A percentile compares a stretch with the other conserved stretches of the same genome.
These are phyloP conservation scores for Malassezia sp. DNA, from an alignment of 1,284 basidiomycete genomes.

Conservation along the genomic window DNA sequence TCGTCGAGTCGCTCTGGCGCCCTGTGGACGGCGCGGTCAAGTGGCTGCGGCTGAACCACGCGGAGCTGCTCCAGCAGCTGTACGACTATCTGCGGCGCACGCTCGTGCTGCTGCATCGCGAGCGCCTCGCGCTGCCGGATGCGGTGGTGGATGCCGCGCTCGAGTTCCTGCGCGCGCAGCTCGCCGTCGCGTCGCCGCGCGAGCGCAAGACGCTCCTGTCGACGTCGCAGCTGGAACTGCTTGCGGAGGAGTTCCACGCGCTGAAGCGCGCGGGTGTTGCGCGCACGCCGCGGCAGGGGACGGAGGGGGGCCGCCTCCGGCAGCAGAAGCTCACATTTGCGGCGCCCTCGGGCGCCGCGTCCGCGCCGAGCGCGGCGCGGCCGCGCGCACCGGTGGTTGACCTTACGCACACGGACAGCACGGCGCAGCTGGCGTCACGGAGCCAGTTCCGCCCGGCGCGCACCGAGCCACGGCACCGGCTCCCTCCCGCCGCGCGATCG, in stretches of 20 bases:
- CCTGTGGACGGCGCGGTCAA: constrained; percentile 32
- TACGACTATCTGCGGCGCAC: constrained; percentile 32
- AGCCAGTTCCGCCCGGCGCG: constrained; percentile 4
- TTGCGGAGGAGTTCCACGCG: constrained; percentile 18
- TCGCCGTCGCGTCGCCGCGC: constrained; percentile 22
- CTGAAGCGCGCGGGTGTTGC: constrained; percentile 21
- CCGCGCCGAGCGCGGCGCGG: not conserved
- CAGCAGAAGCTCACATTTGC: constrained; percentile 16
- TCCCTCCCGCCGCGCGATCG: too few relatives aligned
- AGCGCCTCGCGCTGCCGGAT: constrained; percentile 22
- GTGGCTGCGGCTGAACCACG: constrained; percentile 45
- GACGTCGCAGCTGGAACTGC: constrained; percentile 29
- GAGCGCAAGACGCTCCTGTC: constrained; percentile 31
- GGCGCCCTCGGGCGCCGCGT: not conserved
- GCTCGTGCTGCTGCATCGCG: constrained; percentile 25
- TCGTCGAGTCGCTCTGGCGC: constrained; percentile 22
- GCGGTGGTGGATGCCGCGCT: constrained; percentile 28
- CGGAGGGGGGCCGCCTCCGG: constrained; percentile 18
- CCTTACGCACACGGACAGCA: constrained; percentile 4
- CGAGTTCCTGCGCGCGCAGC: constrained; percentile 33
- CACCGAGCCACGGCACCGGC: too few relatives aligned
- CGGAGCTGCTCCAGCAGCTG: constrained; percentile 38
- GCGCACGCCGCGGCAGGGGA: constrained; percentile 4
- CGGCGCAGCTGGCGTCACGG: not conserved
- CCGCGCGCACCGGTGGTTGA: constrained; percentile 4